Conservation (phyloP, 768 basidiomycete genomes). For the Gyrodon lividus region DNA sequence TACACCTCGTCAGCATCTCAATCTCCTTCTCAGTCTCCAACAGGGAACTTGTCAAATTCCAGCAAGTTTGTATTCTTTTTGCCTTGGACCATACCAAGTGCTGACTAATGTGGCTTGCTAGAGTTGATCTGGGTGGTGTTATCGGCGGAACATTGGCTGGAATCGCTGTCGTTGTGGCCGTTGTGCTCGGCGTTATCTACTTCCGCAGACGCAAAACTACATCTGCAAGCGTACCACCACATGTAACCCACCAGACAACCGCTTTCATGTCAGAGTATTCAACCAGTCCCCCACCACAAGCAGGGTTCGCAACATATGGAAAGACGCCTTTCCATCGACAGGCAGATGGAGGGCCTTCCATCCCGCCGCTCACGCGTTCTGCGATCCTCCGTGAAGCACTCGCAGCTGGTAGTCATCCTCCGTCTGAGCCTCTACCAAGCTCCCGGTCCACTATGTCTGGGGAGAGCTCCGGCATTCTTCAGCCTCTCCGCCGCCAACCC, state of each 20-base stretch:
- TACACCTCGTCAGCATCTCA: slow-evolving; percentile 1
- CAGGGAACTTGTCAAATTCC: background rate
- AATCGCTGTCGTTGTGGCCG: background rate
- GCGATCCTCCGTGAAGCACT: slow-evolving; percentile 15
- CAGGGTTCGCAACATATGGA: too few relatives aligned
- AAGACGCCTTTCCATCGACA: background rate
- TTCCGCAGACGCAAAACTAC: slow-evolving; percentile 7
- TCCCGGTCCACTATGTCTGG: slow-evolving; percentile 2
- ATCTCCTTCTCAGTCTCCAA: background rate
- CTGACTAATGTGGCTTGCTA: slow-evolving; percentile 5
- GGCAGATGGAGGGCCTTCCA: background rate
- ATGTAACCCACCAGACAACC: background rate
- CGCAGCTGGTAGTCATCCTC: background rate
- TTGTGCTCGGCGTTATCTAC: slow-evolving; percentile 6
- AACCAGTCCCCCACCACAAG: background rate
- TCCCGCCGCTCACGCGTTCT: slow-evolving; percentile 9
- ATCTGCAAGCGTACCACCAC: background rate
- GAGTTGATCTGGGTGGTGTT: slow-evolving; percentile 11
- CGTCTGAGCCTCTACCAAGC: background rate
- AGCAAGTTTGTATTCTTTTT: slow-evolving; percentile 8
- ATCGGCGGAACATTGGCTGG: slow-evolving; percentile 19
- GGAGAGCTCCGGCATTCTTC: background rate
- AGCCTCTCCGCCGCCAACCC: slow-evolving; percentile 4
- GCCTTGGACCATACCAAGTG: background rate
- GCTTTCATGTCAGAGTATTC: slow-evolving; percentile 5